Percentiles rank a stretch among this genome's conserved stretches.
phyloP scores from a whole-genome alignment of 177 flowering plant species.

The Vitis hybrid region DNA sequence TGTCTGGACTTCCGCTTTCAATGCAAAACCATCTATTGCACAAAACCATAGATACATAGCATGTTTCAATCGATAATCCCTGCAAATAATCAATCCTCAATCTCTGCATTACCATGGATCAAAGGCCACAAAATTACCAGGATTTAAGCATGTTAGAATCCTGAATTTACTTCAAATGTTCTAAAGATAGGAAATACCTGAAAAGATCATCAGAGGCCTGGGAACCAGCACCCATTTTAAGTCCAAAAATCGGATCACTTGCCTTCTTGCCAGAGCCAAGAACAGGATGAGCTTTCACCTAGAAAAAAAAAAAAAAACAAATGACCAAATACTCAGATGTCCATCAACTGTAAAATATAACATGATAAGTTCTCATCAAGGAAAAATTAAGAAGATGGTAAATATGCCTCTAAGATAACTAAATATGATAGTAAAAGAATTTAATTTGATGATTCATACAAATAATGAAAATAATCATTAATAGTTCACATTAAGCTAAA shows the following conservation, averaged over 20 bases:
- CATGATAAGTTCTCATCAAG: too few species aligned
- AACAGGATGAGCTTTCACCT: constrained; percentile 82
- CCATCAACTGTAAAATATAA: too few species aligned
- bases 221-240: constrained; percentile 73
- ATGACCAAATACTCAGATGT: not conserved
- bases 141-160: constrained; percentile 9
- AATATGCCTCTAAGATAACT: too few species aligned
- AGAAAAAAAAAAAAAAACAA: constrained; percentile 2
- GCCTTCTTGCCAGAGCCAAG: constrained; percentile 78
- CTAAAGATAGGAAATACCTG: constrained; percentile 44
- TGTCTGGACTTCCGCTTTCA: constrained; percentile 74
- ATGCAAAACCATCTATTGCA: constrained; percentile 94
- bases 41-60: constrained; percentile 51
- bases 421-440: too few species aligned
- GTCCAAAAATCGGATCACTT: constrained; percentile 93
- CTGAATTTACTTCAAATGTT: constrained; percentile 10
- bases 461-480: too few species aligned
- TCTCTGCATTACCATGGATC: constrained; percentile 28
- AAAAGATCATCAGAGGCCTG: constrained; percentile 75
- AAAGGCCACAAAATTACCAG: constrained; percentile 15
- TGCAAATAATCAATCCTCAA: constrained; percentile 46
- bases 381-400: not conserved
- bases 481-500: too few species aligned
- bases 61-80: constrained; percentile 62
- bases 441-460: too few species aligned